Evolutionary conservation across 2,329 filamentous ascomycete species (phyloP), one percentile per base, ranked within the genome.

Genomic region (Clarireedia hainanense): DNA sequence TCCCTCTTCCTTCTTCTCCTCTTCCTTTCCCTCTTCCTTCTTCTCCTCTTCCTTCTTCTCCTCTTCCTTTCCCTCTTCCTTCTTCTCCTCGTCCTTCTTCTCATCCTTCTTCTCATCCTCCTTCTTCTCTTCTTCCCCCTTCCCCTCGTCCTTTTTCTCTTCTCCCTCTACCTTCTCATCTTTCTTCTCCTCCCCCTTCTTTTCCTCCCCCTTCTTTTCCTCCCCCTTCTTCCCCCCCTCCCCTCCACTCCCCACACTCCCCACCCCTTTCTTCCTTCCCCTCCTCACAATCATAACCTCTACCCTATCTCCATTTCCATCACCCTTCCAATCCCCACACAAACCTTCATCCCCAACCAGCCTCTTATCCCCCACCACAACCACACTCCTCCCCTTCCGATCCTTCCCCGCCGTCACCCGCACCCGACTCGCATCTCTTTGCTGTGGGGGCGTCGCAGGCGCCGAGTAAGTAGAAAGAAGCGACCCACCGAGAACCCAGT

Each of bases 401-500:
- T 58, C 39, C 27, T 46, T 55, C 3, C 14, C 46, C 24, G 23
- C 39, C 34, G 43, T 59, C 17, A 43, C 52, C 17, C 40, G 52
- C 47, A 45, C 50, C 15, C 46, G 34, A 24, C 17, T 45, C 43
- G 12, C 23, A 39, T 54, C 42, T 15, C 20, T 53, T 24, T 49
- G 27, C 7, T 24, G 24, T 27, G 34, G 24, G 15, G 45, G 12
- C 42, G 52, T 17, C 27, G 30, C 34, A 6, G 51, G 42, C 12
- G 49, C 34, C 1, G 57, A 53, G 7, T 30, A 48, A 4, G 57
- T 34, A 9, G 58, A 59, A 37, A 65, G 24, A n/a, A 68, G 56
- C 3, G 60, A 58, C 42, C 66, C 65, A 15, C 65, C 65, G 10
- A 67, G 55, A 3, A 65, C 53, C 66, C 66, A 68, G 46, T 60